Base-by-base conservation (phyloP, 2,329 filamentous ascomycete species). In the Talaromyces sp. region DNA sequence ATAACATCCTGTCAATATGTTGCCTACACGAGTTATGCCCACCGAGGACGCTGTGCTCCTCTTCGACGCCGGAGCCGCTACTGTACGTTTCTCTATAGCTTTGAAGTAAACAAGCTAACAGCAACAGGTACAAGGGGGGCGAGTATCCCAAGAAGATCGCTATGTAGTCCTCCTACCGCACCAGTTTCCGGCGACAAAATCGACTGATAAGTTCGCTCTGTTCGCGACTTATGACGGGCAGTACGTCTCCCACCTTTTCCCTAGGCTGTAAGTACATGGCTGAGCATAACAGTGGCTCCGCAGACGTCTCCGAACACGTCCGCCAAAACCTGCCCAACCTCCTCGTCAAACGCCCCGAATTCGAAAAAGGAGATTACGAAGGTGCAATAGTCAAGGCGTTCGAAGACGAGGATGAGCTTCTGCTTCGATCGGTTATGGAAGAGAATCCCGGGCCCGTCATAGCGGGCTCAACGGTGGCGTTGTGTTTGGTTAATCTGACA, bases 151-250 rank as follows among this genome's bases (percentile, higher is more conserved):
- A 62, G 74, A 77, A 63, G 75, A 77, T 65, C 74, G 74, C 7
- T 71, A 70, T 58, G 70, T 69, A 53, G 61, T 75, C 29, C 53
- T 76, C 11, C 60, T 70, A 25, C 75, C 75, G 51, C 70, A 73
- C 11, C 70, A 74, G 27, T 76, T 76, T 65, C 72, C 73, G 25
- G 70, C 72, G 15, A 67, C 68, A 10, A 61, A 68, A 7, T 70
- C 68, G n/a, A 61, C 72, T 5, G 70, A 73, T 13, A 74, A 72
- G 29, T 58, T 77, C 45, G 73, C 71, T 10, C 72, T 73, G 36
- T 74, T 77, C 65, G 75, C 73, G 19, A 68, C 77, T 27, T 77
- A 74, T 65, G 75, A 77, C 58, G 75, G 75, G 61, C 75, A 77
- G 75, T 77, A 69, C 68, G 75, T n/a, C 60, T 38, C 19, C n/a